phyloP scores from a whole-genome alignment of 176 grass and related monocot species.

The Dendrocalamus sinicus region DNA sequence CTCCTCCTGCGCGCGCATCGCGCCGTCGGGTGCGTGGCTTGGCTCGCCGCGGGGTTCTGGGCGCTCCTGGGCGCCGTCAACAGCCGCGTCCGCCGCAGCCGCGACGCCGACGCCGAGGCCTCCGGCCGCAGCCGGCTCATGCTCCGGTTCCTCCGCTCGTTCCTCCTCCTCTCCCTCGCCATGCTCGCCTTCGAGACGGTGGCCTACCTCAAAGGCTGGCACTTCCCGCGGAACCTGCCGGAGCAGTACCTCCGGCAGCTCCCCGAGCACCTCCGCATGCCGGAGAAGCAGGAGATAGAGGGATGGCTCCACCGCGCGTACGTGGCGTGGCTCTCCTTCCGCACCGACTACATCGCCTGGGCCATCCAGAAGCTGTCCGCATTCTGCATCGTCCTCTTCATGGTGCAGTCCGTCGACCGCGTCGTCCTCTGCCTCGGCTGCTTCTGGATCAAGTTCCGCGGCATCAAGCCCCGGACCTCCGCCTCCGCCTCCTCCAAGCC shows the following conservation, averaged over 20 bases:
- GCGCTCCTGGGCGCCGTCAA: conserved; percentile 64
- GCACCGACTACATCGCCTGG: conserved; percentile 79
- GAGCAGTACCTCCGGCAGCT: conserved; percentile 57
- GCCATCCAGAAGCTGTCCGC: conserved; percentile 72
- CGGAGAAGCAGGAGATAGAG: conserved; percentile 67
- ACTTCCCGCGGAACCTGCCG: conserved; percentile 55
- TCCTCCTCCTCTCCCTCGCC: conserved; percentile 71
- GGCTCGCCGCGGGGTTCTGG: conserved; percentile 77
- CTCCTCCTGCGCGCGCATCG: conserved; percentile 82
- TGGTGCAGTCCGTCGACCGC: conserved; percentile 88
- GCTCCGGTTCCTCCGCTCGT: conserved; percentile 67
- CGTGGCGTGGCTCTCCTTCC: conserved; percentile 78
- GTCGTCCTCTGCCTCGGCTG: conserved; percentile 80
- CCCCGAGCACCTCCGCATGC: conserved; percentile 67
- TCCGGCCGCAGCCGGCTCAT: conserved; percentile 55
- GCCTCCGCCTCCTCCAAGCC: conserved; percentile 13
- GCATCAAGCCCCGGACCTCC: conserved; percentile 59
- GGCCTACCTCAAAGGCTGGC: conserved; percentile 80
- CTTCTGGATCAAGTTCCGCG: conserved; percentile 92
- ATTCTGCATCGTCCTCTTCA: conserved; percentile 90
- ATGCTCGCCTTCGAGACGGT: conserved; percentile 74
- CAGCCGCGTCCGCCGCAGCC: conserved; percentile 60
- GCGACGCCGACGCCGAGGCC: conserved; percentile 60
- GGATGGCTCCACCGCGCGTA: conserved; percentile 83
- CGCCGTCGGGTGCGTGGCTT: conserved; percentile 80